Percentiles rank a stretch among this genome's conserved stretches.
Evolutionary conservation across 371 early-diverging fungal species (phyloP).

Genomic region (Apophysomyces elegans): DNA sequence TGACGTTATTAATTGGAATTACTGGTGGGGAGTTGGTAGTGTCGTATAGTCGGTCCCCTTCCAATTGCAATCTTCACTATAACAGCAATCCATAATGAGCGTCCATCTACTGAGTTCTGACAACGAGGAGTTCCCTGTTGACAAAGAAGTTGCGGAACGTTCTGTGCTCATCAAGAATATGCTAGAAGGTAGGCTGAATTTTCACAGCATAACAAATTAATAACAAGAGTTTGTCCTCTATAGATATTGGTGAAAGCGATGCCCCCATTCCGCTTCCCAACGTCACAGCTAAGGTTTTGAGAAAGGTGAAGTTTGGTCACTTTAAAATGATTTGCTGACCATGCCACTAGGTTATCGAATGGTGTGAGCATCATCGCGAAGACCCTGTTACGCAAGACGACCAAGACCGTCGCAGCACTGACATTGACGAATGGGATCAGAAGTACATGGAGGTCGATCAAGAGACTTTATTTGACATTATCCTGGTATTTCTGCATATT

Average conservation of each 20-base stretch:
- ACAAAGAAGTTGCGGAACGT: slow-evolving; percentile 84
- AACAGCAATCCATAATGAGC: slow-evolving; percentile 25
- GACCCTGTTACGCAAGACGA: slow-evolving; percentile 70
- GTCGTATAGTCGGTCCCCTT: not conserved
- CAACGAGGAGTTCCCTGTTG: slow-evolving; percentile 75
- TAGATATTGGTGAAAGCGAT: slow-evolving; percentile 79
- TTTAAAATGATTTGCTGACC: not conserved
- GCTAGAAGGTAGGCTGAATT: slow-evolving; percentile 68
- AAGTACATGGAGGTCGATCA: slow-evolving; percentile 81
- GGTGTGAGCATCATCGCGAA: slow-evolving; percentile 78
- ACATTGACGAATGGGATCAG: slow-evolving; percentile 76
- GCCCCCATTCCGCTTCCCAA: slow-evolving; percentile 81
- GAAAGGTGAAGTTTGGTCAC: slow-evolving; percentile 55
- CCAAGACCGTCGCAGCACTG: slow-evolving; percentile 59
- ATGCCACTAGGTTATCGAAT: slow-evolving; percentile 69
- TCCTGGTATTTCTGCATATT: slow-evolving; percentile 44
- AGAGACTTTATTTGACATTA: slow-evolving; percentile 78
- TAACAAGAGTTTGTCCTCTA: slow-evolving; percentile 5
- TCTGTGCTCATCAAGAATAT: slow-evolving; percentile 93
- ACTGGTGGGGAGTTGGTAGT: too few species aligned
- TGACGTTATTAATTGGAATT: too few species aligned
- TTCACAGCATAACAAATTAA: not conserved
- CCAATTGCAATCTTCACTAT: not conserved
- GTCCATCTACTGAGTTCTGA: slow-evolving; percentile 66
- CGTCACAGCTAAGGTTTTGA: slow-evolving; percentile 70